Evolutionary conservation across 108 stramenopile genomes (phyloP), one percentile per base, ranked within the genome.

Genomic region (Chaetoceros tenuissimus): DNA sequence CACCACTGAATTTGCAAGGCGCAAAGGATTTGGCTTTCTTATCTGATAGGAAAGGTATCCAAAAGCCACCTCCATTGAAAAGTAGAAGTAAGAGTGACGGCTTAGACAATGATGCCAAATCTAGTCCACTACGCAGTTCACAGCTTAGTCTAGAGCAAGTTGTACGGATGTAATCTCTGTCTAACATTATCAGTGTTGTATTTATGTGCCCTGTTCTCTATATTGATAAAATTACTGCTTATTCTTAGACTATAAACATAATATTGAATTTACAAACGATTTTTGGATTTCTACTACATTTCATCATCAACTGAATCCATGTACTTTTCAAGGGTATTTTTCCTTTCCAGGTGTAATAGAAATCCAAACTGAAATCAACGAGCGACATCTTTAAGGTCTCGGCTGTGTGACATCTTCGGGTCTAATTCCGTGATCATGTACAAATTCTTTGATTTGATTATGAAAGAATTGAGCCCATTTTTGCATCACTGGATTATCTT

Each of bases 1-100:
- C n/a, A n/a, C 84, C 85, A 8, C 63, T 91, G 64, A 82, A 91
- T 65, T 72, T 81, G n/a, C 66, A 81, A 46, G 81, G 84, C 7
- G 81, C 81, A 0, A 68, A 68, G 31, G 71, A 68, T 40, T 43
- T 79, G 49, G 74, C 64, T 29, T 30, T 18, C 16, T 10, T 20
- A 10, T 5, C 34, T 10, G 5, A 5, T 13, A 10, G 8, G 8
- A 40, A 40, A 40, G 5, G 8, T 40, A 40, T 10, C 13, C 5
- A 10, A 13, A 13, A 5, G 8, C 5, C 5, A 40, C 34, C 34
- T 40, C 13, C 8, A 5, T 10, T 13, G 13, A 10, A 10, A 5
- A 40, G 13, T 5, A 40, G 34, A 13, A 40, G 34, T 13, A 40
- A 40, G 13, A 40, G 34, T 40, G 34, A 40, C 13, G 34, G 34